phyloP scores from a whole-genome alignment of 306 rosid genomes.

The Albizia julibrissin region DNA sequence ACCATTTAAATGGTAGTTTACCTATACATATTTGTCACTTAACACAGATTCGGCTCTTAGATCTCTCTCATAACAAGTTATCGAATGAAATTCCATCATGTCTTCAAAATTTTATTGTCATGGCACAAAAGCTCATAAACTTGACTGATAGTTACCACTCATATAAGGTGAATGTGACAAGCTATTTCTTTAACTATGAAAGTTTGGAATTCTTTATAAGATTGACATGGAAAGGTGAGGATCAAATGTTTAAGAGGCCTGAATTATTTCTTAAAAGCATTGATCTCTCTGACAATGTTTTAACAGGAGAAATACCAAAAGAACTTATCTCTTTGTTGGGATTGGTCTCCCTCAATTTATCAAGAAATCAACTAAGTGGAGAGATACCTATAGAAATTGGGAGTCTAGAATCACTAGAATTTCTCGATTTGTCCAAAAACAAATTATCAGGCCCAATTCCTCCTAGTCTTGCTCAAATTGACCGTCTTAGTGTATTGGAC shows the following conservation, averaged over 20 bases:
- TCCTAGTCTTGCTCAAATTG: background rate
- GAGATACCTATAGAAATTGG: conserved; percentile 7
- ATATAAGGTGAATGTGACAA: background rate
- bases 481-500: conserved; percentile 3
- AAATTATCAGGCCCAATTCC: conserved; percentile 15
- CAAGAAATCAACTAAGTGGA: conserved; percentile 13
- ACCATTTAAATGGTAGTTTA: background rate
- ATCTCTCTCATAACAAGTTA: conserved; percentile 4
- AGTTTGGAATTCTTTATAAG: background rate
- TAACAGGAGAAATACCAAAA: conserved; percentile 19
- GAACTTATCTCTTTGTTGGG: conserved; percentile 6
- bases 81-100: background rate
- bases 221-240: conserved; percentile 21
- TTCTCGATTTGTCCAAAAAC: conserved; percentile 32
- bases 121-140: background rate
- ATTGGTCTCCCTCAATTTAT: conserved; percentile 19
- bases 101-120: background rate
- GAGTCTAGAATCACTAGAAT: conserved; percentile 20
- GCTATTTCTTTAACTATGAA: fast-evolving
- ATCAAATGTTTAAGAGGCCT: background rate
- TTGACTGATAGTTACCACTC: fast-evolving
- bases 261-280: background rate
- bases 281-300: conserved; percentile 30
- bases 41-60: background rate
- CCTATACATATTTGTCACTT: conserved; percentile 1